Conservation (phyloP, 768 basidiomycete species). For the Cubamyces lactineus region DNA sequence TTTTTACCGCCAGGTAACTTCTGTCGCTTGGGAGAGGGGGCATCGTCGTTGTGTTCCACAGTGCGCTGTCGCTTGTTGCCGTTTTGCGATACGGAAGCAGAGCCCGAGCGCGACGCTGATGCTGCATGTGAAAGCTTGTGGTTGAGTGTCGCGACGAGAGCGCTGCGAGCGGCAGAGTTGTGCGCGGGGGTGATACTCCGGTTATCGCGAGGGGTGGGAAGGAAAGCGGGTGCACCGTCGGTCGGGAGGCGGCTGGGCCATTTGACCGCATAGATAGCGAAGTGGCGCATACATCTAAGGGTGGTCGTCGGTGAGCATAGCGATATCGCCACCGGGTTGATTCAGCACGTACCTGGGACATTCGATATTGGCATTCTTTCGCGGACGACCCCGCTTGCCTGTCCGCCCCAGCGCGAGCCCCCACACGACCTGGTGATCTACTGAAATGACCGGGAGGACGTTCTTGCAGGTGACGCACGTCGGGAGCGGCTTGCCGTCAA, state of each 20-base stretch:
- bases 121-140: slow-evolving; percentile 54
- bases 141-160: slow-evolving; percentile 52
- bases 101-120: slow-evolving; percentile 22
- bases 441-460: slow-evolving; percentile 74
- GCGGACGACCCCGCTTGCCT: slow-evolving; percentile 49
- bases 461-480: slow-evolving; percentile 73
- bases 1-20: slow-evolving; percentile 39
- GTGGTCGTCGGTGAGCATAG: not conserved
- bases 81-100: slow-evolving; percentile 17
- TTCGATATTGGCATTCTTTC: slow-evolving; percentile 53
- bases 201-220: slow-evolving; percentile 50
- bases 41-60: slow-evolving; percentile 23
- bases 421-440: slow-evolving; percentile 77
- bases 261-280: slow-evolving; percentile 69
- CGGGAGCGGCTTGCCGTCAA: slow-evolving; percentile 70
- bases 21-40: slow-evolving; percentile 50
- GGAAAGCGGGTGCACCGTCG: slow-evolving; percentile 46
- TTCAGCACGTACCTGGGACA: slow-evolving; percentile 67
- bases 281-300: slow-evolving; percentile 75
- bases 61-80: slow-evolving; percentile 26
- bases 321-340: not conserved
- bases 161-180: slow-evolving; percentile 49
- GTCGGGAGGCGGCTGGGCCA: slow-evolving; percentile 71
- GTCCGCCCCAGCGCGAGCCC: slow-evolving; percentile 63
- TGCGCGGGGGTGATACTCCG: slow-evolving; percentile 30